Evolutionary conservation across 2,329 filamentous ascomycete genomes (phyloP).

Genomic region (Aotearoamyces nothofagi): DNA sequence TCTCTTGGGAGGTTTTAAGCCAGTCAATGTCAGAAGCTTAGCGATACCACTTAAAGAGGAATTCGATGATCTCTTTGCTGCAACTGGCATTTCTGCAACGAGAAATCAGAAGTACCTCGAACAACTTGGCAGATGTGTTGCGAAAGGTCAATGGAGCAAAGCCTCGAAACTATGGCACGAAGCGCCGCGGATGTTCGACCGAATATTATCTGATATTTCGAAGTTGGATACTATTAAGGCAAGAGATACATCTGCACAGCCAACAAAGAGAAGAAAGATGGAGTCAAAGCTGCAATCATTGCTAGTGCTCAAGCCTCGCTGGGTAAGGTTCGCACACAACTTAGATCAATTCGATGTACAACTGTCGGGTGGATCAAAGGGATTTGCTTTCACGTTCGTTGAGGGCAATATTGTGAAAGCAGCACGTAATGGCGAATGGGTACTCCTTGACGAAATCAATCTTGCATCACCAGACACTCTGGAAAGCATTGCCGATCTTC

Average conservation of each 20-base stretch:
- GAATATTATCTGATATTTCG: conserved; percentile 42
- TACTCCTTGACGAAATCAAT: conserved; percentile 94
- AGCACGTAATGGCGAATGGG: conserved; percentile 92
- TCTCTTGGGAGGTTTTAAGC: conserved; percentile 89
- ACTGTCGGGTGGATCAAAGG: conserved; percentile 53
- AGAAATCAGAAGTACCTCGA: conserved; percentile 82
- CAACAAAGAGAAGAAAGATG: conserved; percentile 52
- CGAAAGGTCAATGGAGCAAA: conserved; percentile 75
- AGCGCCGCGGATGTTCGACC: conserved; percentile 74
- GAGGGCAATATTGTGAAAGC: conserved; percentile 95
- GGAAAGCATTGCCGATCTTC: conserved; percentile 80
- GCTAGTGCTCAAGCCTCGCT: conserved; percentile 44
- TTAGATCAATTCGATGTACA: conserved; percentile 71
- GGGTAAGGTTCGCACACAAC: conserved; percentile 65
- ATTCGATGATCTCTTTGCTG: conserved; percentile 77
- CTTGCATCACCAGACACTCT: conserved; percentile 87
- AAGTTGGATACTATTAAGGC: conserved; percentile 23
- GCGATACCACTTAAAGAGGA: conserved; percentile 85
- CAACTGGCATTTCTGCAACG: conserved; percentile 69
- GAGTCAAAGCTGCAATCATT: conserved; percentile 52
- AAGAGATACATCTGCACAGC: conserved; percentile 37
- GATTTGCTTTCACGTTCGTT: conserved; percentile 87
- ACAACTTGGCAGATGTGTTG: conserved; percentile 63
- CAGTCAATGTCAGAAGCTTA: conserved; percentile 76
- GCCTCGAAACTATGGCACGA: conserved; percentile 78